phyloP scores from a whole-genome alignment of 441 rosid genomes.

The Pelargonium australe region DNA sequence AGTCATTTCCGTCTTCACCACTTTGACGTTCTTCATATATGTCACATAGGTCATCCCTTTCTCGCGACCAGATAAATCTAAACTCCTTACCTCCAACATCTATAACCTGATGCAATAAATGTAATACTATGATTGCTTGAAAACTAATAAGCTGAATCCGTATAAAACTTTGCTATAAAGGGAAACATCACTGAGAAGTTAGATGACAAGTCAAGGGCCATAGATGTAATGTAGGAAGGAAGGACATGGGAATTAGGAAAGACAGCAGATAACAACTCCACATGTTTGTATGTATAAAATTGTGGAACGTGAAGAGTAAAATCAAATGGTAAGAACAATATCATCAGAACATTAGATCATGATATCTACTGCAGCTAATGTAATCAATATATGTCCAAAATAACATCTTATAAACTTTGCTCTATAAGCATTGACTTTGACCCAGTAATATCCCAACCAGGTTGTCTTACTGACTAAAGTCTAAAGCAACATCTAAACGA shows the following conservation, averaged over 20 bases:
- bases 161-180: not conserved
- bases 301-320: not conserved
- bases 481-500: no score
- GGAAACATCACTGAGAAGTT: not conserved
- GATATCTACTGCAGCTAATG: no score
- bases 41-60: conserved; percentile 78
- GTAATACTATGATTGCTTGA: conserved; percentile 18
- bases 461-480: no score
- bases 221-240: not conserved
- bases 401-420: not conserved
- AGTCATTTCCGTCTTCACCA: conserved; percentile 78
- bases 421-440: no score
- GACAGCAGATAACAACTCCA: not conserved
- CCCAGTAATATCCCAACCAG: no score
- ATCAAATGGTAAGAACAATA: no score
- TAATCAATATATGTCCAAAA: no score
- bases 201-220: not conserved
- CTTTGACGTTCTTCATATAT: conserved; percentile 79
- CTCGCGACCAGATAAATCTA: conserved; percentile 93
- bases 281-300: not conserved
- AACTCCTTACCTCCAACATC: conserved; percentile 92
- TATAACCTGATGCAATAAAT: conserved; percentile 53
- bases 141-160: conserved; percentile 12
- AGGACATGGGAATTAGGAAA: not conserved
- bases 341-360: not conserved